Evolutionary conservation across 805 yeast genomes (phyloP).

Genomic region (Metschnikowia continentalis): DNA sequence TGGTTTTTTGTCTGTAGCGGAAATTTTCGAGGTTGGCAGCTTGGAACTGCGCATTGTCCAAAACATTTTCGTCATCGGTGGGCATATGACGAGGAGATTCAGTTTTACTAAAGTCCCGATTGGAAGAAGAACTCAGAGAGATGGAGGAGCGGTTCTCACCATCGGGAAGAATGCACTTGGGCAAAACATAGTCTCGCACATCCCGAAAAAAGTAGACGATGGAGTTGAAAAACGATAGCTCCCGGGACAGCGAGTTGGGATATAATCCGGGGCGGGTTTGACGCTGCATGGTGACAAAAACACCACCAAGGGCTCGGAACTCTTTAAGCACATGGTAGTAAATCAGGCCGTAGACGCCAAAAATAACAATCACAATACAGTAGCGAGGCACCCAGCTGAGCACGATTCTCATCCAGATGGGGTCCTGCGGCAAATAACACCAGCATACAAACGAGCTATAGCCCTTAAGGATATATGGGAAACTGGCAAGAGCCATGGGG

Average conservation of each 20-base stretch:
- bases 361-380: constrained; percentile 56
- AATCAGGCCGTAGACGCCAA: constrained; percentile 62
- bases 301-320: constrained; percentile 51
- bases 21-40: constrained; percentile 58
- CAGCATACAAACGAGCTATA: constrained; percentile 64
- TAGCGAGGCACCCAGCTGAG: constrained; percentile 83
- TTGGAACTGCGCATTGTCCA: constrained; percentile 44
- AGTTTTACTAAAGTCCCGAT: background rate
- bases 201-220: constrained; percentile 25
- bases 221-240: constrained; percentile 34
- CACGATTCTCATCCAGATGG: constrained; percentile 68
- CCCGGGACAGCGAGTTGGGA: constrained; percentile 15
- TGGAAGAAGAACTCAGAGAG: constrained; percentile 1
- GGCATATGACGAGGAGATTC: constrained; percentile 7
- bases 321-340: constrained; percentile 69
- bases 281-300: constrained; percentile 31
- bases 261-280: constrained; percentile 7
- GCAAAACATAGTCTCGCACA: constrained; percentile 23
- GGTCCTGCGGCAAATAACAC: constrained; percentile 74
- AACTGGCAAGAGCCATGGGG: constrained; percentile 65
- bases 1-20: constrained; percentile 57
- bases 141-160: background rate
- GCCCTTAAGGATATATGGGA: constrained; percentile 62
- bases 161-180: constrained; percentile 29
- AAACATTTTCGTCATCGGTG: constrained; percentile 18